Evolutionary conservation across 1,139 yeast species (phyloP).

Genomic region (Lipomyces yarrowii): DNA sequence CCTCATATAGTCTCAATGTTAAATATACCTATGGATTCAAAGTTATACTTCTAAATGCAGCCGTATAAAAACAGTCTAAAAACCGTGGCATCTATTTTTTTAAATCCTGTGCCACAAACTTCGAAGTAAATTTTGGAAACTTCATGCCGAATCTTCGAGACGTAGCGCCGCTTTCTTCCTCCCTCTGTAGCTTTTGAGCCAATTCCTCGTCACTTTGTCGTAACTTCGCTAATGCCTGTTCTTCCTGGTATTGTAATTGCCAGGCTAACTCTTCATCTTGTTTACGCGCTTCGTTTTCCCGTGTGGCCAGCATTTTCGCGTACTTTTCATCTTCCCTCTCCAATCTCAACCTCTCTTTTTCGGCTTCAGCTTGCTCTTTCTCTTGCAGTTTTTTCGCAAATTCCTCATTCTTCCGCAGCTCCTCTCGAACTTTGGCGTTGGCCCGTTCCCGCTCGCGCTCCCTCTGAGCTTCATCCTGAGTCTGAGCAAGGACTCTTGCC

Average conservation of each 20-base stretch:
- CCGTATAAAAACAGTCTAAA: not conserved
- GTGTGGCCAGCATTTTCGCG: not conserved
- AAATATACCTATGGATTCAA: not conserved
- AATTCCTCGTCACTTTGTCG: not conserved
- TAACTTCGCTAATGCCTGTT: not conserved
- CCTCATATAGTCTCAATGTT: not conserved
- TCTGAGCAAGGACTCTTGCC: not conserved
- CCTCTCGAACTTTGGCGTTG: not conserved
- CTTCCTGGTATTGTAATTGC: not conserved
- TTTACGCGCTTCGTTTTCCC: not conserved
- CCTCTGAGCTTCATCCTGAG: not conserved
- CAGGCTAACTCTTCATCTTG: conserved; percentile 3
- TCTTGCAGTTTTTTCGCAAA: not conserved
- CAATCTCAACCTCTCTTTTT: not conserved
- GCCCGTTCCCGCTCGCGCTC: not conserved
- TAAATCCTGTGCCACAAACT: not conserved
- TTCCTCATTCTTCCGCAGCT: not conserved
- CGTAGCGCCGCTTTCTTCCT: not conserved
- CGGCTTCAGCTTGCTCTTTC: not conserved
- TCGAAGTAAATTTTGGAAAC: not conserved
- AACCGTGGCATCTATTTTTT: not conserved
- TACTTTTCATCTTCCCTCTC: not conserved
- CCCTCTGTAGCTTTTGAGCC: not conserved
- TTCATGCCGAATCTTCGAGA: not conserved
- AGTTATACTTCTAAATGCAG: not conserved